phyloP scores from a whole-genome alignment of 2,329 filamentous ascomycete species.

The Chaetomium strumarium region DNA sequence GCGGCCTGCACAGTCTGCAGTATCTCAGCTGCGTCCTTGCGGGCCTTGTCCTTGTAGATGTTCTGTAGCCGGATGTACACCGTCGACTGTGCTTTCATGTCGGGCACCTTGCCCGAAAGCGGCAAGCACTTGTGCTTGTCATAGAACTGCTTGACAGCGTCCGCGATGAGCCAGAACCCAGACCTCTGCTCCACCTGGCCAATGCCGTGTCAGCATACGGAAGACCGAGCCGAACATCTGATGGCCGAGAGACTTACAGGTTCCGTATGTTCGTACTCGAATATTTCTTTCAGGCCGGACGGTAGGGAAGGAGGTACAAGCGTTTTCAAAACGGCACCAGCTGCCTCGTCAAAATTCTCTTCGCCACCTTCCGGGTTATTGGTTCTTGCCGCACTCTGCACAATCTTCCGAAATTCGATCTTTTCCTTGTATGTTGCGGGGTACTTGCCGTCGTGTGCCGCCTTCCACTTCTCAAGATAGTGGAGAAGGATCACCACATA shows the following conservation, averaged over 20 bases:
- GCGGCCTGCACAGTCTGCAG: conserved; percentile 54
- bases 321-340: conserved; percentile 81
- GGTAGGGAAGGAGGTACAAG: conserved; percentile 64
- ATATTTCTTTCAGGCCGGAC: conserved; percentile 67
- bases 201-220: conserved; percentile 14
- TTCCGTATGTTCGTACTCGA: conserved; percentile 54
- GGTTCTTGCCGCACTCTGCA: conserved; percentile 62
- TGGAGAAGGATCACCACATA: conserved; percentile 78
- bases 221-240: not conserved
- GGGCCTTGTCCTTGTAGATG: conserved; percentile 85
- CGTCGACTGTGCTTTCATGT: conserved; percentile 93
- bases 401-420: conserved; percentile 66
- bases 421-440: conserved; percentile 82
- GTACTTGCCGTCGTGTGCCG: conserved; percentile 57
- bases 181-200: conserved; percentile 39
- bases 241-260: conserved; percentile 44
- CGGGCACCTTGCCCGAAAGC: conserved; percentile 79
- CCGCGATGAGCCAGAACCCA: conserved; percentile 84
- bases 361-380: conserved; percentile 79
- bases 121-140: conserved; percentile 67
- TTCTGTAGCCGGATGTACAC: conserved; percentile 89
- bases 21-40: conserved; percentile 71
- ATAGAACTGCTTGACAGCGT: conserved; percentile 74
- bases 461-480: conserved; percentile 77
- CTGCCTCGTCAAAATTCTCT: conserved; percentile 95